These are phyloP conservation scores for Epichloe baconii DNA, from an alignment of 2,329 filamentous ascomycete species.

Conservation along the genomic window DNA sequence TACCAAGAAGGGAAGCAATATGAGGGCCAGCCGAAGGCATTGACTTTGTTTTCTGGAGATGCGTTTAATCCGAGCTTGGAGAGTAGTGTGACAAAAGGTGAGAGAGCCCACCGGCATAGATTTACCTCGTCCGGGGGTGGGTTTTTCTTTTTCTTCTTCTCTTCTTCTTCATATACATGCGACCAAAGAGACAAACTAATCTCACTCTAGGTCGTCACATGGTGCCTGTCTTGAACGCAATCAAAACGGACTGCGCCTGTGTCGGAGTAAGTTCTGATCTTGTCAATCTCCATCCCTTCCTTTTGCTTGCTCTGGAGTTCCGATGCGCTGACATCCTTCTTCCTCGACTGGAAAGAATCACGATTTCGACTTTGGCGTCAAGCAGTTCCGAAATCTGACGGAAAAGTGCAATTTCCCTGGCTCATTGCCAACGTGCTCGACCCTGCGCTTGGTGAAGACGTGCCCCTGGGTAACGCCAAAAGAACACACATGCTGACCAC, in stretches of 20 bases:
- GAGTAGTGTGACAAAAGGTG: conserved; percentile 77
- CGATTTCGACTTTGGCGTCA: conserved; percentile 82
- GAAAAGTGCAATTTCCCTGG: conserved; percentile 74
- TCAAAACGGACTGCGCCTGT: conserved; percentile 69
- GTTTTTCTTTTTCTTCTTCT: neutral
- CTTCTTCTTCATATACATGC: neutral
- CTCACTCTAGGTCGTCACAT: conserved; percentile 54
- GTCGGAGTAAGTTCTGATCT: conserved; percentile 49
- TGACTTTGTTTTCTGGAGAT: conserved; percentile 84
- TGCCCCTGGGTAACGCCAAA: conserved; percentile 62
- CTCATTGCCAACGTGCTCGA: conserved; percentile 80
- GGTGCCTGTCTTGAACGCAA: conserved; percentile 69
- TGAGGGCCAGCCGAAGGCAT: conserved; percentile 46
- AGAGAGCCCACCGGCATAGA: neutral
- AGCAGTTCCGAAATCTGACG: conserved; percentile 62
- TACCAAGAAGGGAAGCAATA: conserved; percentile 54
- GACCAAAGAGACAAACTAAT: neutral
- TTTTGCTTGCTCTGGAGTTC: neutral
- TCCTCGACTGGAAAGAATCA: conserved; percentile 42
- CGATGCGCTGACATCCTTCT: too few species aligned
- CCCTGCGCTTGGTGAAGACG: conserved; percentile 60
- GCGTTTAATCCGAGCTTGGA: conserved; percentile 86
- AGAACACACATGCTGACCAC: conserved; percentile 66
- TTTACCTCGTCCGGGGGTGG: neutral
- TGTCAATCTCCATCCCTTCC: neutral